A percentile compares a stretch with the other conserved stretches of the same genome.
Evolutionary conservation across 306 rosid genomes (phyloP).

Genomic region (Prosopis cineraria): DNA sequence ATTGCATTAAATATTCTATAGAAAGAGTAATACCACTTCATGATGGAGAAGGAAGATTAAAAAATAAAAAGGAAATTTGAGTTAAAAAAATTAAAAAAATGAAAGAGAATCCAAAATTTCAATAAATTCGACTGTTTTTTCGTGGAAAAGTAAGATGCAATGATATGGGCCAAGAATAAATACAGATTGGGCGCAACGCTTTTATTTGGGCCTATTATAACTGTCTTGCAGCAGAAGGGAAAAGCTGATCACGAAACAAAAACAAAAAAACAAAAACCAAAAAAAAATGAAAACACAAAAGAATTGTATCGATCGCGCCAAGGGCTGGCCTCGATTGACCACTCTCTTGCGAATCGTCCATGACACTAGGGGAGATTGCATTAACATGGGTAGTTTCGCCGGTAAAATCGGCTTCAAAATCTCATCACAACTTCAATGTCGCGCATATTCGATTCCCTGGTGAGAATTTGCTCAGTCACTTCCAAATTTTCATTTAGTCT

Average conservation of each 20-base stretch:
- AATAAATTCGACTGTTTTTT: background rate
- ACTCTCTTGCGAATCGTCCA: background rate
- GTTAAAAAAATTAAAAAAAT: background rate
- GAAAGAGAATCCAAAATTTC: background rate
- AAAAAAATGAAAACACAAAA: background rate
- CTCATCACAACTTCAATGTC: slow-evolving; percentile 45
- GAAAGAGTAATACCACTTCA: background rate
- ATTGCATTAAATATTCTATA: background rate
- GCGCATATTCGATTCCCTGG: slow-evolving; percentile 48
- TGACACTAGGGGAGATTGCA: slow-evolving; percentile 4
- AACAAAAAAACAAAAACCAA: too few relatives aligned
- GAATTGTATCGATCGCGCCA: background rate
- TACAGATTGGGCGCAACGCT: background rate
- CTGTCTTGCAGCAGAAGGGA: background rate
- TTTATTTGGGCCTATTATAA: background rate
- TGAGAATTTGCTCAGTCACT: slow-evolving; percentile 31
- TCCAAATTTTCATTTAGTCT: slow-evolving; percentile 5
- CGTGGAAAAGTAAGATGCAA: background rate
- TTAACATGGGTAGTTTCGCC: slow-evolving; percentile 56
- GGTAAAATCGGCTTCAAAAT: slow-evolving; percentile 51
- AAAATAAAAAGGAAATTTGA: background rate
- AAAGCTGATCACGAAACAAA: background rate
- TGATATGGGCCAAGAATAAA: background rate
- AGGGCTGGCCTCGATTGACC: background rate
- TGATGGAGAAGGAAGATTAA: background rate